Evolutionary conservation across 1,284 basidiomycete species (phyloP).

Genomic region (Fomitopsis pinicola): DNA sequence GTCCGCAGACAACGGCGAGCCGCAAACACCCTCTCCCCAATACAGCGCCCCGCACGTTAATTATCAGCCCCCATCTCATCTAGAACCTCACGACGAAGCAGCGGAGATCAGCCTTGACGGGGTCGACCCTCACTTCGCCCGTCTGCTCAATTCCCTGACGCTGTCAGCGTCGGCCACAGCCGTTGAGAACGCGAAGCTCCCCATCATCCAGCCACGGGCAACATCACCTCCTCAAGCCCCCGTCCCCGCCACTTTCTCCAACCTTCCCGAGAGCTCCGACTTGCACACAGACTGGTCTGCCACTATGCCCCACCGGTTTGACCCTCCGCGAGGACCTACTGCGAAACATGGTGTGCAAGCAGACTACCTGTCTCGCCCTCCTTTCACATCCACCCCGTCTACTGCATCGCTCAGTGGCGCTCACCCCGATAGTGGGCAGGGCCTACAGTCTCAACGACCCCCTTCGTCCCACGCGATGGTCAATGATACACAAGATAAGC

Average conservation of each 20-base stretch:
- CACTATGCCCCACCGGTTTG: neutral
- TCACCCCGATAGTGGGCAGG: neutral
- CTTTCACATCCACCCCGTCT: neutral
- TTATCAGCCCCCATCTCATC: constrained; percentile 14
- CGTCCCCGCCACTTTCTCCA: neutral
- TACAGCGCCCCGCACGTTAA: constrained; percentile 37
- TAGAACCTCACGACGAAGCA: neutral
- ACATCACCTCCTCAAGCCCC: neutral
- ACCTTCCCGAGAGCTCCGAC: neutral
- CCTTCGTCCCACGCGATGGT: neutral
- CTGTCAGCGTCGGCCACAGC: constrained; percentile 46
- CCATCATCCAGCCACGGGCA: neutral
- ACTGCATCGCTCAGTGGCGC: neutral
- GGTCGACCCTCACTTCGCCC: constrained; percentile 68
- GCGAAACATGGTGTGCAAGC: neutral
- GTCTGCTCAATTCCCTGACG: constrained; percentile 57
- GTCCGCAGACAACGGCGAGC: constrained; percentile 55
- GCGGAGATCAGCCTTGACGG: constrained; percentile 17
- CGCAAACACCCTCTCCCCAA: constrained; percentile 59
- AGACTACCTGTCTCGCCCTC: neutral
- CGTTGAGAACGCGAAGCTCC: constrained; percentile 7
- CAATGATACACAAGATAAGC: neutral
- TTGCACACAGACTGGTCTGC: neutral
- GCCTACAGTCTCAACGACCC: neutral
- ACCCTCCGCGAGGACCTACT: neutral